These are phyloP conservation scores for Alternaria ethzedia DNA, from an alignment of 2,329 filamentous ascomycete genomes.

Conservation along the genomic window DNA sequence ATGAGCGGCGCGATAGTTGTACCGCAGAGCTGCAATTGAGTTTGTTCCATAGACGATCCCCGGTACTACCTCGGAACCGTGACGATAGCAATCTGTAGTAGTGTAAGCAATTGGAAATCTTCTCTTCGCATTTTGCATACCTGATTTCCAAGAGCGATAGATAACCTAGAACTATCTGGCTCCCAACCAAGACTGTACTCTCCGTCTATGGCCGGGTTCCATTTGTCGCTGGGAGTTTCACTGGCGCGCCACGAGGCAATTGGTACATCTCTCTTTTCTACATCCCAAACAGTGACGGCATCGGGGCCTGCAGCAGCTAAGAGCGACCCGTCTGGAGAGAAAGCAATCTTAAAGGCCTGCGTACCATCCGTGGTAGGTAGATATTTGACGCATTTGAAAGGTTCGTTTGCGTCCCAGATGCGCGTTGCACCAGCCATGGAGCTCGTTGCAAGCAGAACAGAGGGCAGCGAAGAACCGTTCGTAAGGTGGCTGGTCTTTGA, in stretches of 20 bases:
- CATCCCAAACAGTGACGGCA: slow-evolving; percentile 54
- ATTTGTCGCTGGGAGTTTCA: slow-evolving; percentile 32
- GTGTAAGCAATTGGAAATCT: slow-evolving; percentile 7
- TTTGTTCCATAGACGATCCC: background rate
- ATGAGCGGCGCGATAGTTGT: background rate
- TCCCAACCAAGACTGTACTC: slow-evolving; percentile 50
- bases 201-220: slow-evolving; percentile 42
- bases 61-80: slow-evolving; percentile 35
- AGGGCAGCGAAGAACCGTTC: slow-evolving; percentile 28
- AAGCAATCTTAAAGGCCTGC: slow-evolving; percentile 51
- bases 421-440: slow-evolving; percentile 49
- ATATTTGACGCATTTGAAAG: slow-evolving; percentile 40
- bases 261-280: slow-evolving; percentile 42
- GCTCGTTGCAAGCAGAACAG: slow-evolving; percentile 49
- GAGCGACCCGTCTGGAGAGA: slow-evolving; percentile 52
- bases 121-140: slow-evolving; percentile 21
- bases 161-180: slow-evolving; percentile 46
- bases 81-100: slow-evolving; percentile 43
- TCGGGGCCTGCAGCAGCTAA: slow-evolving; percentile 54
- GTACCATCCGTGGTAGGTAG: slow-evolving; percentile 40
- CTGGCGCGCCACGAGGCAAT: slow-evolving; percentile 46
- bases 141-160: slow-evolving; percentile 48
- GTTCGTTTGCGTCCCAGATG: slow-evolving; percentile 51
- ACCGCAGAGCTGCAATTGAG: background rate
- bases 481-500: slow-evolving; percentile 18